Percentiles rank a stretch among this genome's conserved stretches.
Conservation (phyloP, 139 green algal species). For the Chlamydomonas sphaeroides region DNA sequence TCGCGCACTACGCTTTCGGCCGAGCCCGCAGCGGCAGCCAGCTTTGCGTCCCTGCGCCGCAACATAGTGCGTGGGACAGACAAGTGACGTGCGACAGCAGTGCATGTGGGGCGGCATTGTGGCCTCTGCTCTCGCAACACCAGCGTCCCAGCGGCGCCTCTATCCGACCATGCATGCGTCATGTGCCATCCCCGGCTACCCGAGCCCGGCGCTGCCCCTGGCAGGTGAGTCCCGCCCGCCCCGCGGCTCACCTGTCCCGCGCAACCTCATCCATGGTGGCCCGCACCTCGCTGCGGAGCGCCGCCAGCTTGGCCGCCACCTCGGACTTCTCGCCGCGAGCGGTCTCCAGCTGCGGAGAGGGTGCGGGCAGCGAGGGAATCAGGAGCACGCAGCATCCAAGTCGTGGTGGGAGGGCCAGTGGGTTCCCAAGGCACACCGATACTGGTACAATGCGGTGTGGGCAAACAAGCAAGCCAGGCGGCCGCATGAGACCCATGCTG, state of each 20-base stretch:
- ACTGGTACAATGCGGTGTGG: too few relatives aligned
- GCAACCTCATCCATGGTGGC: slow-evolving; percentile 40
- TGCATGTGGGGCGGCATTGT: neutral
- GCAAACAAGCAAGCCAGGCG: too few relatives aligned
- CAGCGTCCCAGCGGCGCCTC: too few relatives aligned
- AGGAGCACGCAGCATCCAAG: too few relatives aligned
- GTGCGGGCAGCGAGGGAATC: neutral
- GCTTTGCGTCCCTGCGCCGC: slow-evolving; percentile 4
- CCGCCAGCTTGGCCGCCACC: slow-evolving; percentile 3
- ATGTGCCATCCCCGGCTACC: too few relatives aligned
- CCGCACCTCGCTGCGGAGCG: slow-evolving; percentile 39
- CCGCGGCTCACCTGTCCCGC: slow-evolving; percentile 10
- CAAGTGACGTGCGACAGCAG: neutral
- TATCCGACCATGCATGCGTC: too few relatives aligned
- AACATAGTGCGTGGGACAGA: neutral
- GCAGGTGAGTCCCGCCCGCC: too few relatives aligned
- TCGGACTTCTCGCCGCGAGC: slow-evolving; percentile 3
- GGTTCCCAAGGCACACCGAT: too few relatives aligned
- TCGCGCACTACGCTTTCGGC: neutral
- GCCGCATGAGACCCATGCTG: too few relatives aligned
- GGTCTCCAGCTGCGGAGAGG: slow-evolving; percentile 1
- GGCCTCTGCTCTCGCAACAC: neutral
- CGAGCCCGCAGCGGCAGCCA: neutral
- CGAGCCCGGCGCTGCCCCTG: too few relatives aligned
- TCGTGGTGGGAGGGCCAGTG: too few relatives aligned